These are phyloP conservation scores for Oidiodendron maius DNA, from an alignment of 495 filamentous ascomycete species.

Conservation along the genomic window DNA sequence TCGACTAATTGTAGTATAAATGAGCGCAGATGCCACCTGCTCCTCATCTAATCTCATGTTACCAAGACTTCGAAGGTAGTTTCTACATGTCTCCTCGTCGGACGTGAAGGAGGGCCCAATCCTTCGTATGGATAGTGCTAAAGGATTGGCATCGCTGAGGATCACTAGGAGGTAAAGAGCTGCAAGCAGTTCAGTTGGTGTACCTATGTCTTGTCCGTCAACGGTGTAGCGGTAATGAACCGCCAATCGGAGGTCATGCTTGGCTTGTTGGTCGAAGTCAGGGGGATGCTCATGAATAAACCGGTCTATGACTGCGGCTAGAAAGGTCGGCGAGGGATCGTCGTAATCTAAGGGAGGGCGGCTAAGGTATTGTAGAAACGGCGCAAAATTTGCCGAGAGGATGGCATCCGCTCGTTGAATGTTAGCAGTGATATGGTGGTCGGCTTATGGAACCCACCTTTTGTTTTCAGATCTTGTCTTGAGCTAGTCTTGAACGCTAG, in stretches of 20 bases:
- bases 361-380: constrained; percentile 68
- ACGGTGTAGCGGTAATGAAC: constrained; percentile 56
- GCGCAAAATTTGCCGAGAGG: constrained; percentile 63
- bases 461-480: constrained; percentile 75
- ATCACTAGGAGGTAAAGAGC: constrained; percentile 69
- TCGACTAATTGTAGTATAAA: constrained; percentile 68
- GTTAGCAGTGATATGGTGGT: constrained; percentile 27
- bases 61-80: constrained; percentile 56
- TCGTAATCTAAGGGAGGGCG: constrained; percentile 41
- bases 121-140: constrained; percentile 73
- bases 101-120: constrained; percentile 56
- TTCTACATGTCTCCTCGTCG: constrained; percentile 41
- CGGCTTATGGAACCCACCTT: constrained; percentile 54
- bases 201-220: constrained; percentile 41
- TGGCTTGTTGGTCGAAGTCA: constrained; percentile 71
- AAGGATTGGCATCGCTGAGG: constrained; percentile 50
- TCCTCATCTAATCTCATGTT: constrained; percentile 69
- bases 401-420: constrained; percentile 67
- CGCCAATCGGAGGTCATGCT: constrained; percentile 59
- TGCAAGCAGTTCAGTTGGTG: constrained; percentile 67
- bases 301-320: constrained; percentile 73
- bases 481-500: constrained; percentile 77
- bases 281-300: constrained; percentile 76
- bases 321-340: constrained; percentile 57
- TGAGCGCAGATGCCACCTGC: constrained; percentile 73